Evolutionary conservation across 306 rosid species (phyloP).

Genomic region (Luffa acutangula): DNA sequence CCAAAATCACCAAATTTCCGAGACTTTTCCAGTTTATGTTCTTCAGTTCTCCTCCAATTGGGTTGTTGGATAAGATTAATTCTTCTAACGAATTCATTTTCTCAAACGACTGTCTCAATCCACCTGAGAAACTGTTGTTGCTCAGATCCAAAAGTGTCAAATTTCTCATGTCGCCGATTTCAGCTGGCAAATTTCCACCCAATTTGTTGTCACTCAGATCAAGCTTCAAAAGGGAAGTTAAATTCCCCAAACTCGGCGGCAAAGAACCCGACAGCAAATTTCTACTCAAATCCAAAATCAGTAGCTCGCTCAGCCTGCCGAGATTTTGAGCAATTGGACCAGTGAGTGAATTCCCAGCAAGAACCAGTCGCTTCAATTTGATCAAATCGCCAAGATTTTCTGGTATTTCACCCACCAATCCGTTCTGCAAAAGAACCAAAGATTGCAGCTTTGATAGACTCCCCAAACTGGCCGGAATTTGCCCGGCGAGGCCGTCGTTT

Average conservation of each 20-base stretch:
- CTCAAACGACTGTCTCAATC: constrained; percentile 43
- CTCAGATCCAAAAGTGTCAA: constrained; percentile 77
- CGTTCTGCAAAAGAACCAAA: constrained; percentile 48
- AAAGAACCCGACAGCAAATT: constrained; percentile 60
- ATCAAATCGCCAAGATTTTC: constrained; percentile 38
- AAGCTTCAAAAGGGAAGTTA: constrained; percentile 62
- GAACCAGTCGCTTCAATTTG: constrained; percentile 52
- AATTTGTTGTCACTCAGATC: constrained; percentile 61
- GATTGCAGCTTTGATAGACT: constrained; percentile 64
- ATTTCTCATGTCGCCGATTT: constrained; percentile 32
- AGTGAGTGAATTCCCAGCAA: constrained; percentile 39
- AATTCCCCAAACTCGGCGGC: constrained; percentile 42
- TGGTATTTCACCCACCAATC: constrained; percentile 55
- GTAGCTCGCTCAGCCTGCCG: constrained; percentile 32
- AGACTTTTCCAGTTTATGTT: constrained; percentile 48
- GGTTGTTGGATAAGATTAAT: constrained; percentile 66
- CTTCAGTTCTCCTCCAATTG: constrained; percentile 56
- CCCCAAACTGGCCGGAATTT: constrained; percentile 44
- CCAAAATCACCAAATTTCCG: constrained; percentile 49
- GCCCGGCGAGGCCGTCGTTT: constrained; percentile 54
- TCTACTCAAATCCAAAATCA: constrained; percentile 69
- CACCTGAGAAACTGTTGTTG: constrained; percentile 63
- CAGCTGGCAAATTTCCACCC: constrained; percentile 38
- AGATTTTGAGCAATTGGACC: constrained; percentile 49
- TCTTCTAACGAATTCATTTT: constrained; percentile 51